phyloP scores from a whole-genome alignment of 2,329 filamentous ascomycete genomes.

The Fusarium equiseti region DNA sequence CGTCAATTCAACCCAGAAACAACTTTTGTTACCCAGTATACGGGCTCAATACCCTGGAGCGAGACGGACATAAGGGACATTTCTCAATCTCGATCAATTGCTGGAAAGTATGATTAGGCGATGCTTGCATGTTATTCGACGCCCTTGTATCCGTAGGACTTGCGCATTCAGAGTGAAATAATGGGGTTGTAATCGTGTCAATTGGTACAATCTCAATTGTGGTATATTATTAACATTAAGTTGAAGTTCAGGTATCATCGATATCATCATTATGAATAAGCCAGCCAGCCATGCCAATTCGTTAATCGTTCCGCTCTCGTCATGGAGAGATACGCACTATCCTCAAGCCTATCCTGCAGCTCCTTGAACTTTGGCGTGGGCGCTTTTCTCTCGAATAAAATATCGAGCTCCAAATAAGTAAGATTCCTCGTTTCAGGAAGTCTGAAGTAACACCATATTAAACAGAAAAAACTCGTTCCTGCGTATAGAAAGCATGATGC shows the following conservation, averaged over 20 bases:
- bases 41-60: background rate
- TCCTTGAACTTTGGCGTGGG: conserved; percentile 50
- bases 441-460: conserved; percentile 47
- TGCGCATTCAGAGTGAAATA: too few relatives aligned
- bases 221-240: background rate
- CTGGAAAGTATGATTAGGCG: too few relatives aligned
- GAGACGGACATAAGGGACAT: background rate
- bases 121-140: background rate
- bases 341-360: conserved; percentile 40
- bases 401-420: conserved; percentile 47
- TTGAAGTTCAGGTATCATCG: background rate
- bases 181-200: background rate
- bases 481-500: conserved; percentile 45
- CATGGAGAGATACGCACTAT: conserved; percentile 39
- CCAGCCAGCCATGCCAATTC: conserved; percentile 46
- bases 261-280: conserved; percentile 37
- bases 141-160: background rate
- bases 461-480: conserved; percentile 37
- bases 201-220: background rate
- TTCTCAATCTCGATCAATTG: background rate
- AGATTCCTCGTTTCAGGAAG: conserved; percentile 47
- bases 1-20: background rate
- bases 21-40: background rate
- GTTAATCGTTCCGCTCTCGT: conserved; percentile 35
- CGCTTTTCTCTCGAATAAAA: conserved; percentile 47